A percentile compares a stretch with the other conserved stretches of the same genome.
Conservation (phyloP, 1,139 yeast genomes). For the Debaryomyces coudertii region DNA sequence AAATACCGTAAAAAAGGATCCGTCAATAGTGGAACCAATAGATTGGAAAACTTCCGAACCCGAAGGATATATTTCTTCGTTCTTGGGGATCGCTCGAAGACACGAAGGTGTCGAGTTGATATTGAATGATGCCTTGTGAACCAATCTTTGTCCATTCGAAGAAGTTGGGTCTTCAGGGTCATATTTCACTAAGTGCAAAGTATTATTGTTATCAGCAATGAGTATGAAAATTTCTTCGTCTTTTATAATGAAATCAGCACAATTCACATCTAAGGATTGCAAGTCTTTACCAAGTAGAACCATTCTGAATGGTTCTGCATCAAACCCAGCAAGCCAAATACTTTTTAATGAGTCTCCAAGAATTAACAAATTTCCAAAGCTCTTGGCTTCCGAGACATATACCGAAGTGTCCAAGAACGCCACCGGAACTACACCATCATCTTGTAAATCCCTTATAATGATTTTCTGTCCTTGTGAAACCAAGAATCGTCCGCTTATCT, state of each 20-base stretch:
- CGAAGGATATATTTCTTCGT: slow-evolving; percentile 28
- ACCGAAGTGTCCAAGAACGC: slow-evolving; percentile 89
- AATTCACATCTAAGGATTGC: slow-evolving; percentile 59
- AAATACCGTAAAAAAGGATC: slow-evolving; percentile 71
- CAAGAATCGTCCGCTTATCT: slow-evolving; percentile 80
- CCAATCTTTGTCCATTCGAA: slow-evolving; percentile 73
- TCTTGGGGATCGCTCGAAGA: slow-evolving; percentile 57
- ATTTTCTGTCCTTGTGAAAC: slow-evolving; percentile 89
- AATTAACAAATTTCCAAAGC: slow-evolving; percentile 76
- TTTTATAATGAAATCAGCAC: slow-evolving; percentile 73
- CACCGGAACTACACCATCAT: slow-evolving; percentile 86
- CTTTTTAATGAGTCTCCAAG: slow-evolving; percentile 84
- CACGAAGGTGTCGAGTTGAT: slow-evolving; percentile 64
- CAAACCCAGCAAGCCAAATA: slow-evolving; percentile 84
- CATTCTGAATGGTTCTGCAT: slow-evolving; percentile 93
- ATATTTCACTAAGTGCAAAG: slow-evolving; percentile 78
- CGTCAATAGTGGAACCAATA: slow-evolving; percentile 77
- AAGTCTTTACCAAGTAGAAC: slow-evolving; percentile 76
- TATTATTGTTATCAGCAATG: slow-evolving; percentile 69
- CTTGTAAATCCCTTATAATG: slow-evolving; percentile 79
- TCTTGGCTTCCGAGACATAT: slow-evolving; percentile 76
- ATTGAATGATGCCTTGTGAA: slow-evolving; percentile 73
- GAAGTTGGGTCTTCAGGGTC: slow-evolving; percentile 93
- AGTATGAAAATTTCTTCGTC: slow-evolving; percentile 70
- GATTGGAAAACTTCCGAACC: slow-evolving; percentile 48